Percentiles rank a stretch among this genome's conserved stretches.
phyloP scores from a whole-genome alignment of 2,329 filamentous ascomycete species.

The Pestalotiopsis sp. region DNA sequence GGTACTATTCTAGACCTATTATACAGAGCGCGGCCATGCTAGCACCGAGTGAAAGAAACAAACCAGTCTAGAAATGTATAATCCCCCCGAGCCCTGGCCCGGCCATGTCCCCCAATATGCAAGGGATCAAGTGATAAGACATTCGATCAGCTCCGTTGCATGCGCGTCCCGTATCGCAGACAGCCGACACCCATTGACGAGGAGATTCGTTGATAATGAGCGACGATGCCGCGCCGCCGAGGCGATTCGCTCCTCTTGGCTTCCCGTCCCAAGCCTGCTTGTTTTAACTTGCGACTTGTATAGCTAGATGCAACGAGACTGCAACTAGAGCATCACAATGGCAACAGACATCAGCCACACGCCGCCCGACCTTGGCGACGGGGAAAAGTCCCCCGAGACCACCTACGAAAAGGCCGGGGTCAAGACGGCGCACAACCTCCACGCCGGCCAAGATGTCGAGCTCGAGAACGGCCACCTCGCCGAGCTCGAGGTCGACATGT shows the following conservation, averaged over 20 bases:
- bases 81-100: not conserved
- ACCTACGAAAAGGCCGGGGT: not conserved
- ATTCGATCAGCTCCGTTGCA: not conserved
- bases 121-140: conserved; percentile 3
- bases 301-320: not conserved
- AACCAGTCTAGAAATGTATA: not conserved
- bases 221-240: conserved; percentile 7
- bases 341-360: conserved; percentile 12
- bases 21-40: not conserved
- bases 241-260: not conserved
- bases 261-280: not conserved
- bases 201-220: not conserved
- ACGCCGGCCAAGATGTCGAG: conserved; percentile 20
- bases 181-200: not conserved
- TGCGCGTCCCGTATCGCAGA: not conserved
- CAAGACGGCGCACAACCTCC: conserved; percentile 19
- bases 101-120: not conserved
- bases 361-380: conserved; percentile 5
- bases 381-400: not conserved
- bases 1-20: not conserved
- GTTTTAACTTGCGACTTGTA: not conserved
- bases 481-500: conserved; percentile 35
- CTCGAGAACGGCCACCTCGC: conserved; percentile 29
- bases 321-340: not conserved
- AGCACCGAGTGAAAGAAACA: not conserved